Conservation (phyloP, 2,329 filamentous ascomycete species). For the Trichoderma sp. region DNA sequence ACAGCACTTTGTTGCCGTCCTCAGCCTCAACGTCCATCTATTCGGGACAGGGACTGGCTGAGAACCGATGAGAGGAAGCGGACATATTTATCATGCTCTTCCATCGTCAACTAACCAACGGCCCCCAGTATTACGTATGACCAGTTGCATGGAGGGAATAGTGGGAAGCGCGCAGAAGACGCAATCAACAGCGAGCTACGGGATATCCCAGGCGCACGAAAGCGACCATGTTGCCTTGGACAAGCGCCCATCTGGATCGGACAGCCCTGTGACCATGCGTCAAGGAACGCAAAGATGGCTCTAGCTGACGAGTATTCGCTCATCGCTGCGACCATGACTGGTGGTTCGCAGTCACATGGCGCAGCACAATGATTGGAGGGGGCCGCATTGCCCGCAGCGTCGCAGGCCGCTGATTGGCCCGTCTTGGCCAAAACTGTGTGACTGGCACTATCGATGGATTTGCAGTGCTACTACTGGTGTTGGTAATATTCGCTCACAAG, state of each 20-base stretch:
- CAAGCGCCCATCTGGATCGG: conserved; percentile 19
- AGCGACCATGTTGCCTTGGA: not conserved
- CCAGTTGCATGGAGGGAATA: conserved; percentile 12
- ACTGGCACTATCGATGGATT: conserved; percentile 20
- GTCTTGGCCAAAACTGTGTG: conserved; percentile 3
- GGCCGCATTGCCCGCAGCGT: conserved; percentile 14
- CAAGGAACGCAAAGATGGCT: not conserved
- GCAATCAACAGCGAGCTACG: conserved; percentile 9
- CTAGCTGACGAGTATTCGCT: not conserved
- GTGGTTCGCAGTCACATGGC: conserved; percentile 23
- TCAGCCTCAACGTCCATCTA: conserved; percentile 2
- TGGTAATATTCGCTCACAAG: conserved; percentile 14
- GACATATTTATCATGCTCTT: conserved; percentile 19
- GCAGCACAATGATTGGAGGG: conserved; percentile 12
- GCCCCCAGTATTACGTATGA: conserved; percentile 22
- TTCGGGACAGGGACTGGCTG: not conserved
- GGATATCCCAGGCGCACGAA: not conserved
- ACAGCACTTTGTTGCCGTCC: not conserved
- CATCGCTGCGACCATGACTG: conserved; percentile 5
- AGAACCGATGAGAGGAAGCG: not conserved
- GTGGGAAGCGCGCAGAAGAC: conserved; percentile 11
- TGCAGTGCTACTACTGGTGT: not conserved
- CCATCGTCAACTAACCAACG: conserved; percentile 6
- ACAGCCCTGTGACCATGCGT: conserved; percentile 24
- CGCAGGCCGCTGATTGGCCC: conserved; percentile 19